Conservation (phyloP, 2,329 filamentous ascomycete genomes). For the Nemania sp. region DNA sequence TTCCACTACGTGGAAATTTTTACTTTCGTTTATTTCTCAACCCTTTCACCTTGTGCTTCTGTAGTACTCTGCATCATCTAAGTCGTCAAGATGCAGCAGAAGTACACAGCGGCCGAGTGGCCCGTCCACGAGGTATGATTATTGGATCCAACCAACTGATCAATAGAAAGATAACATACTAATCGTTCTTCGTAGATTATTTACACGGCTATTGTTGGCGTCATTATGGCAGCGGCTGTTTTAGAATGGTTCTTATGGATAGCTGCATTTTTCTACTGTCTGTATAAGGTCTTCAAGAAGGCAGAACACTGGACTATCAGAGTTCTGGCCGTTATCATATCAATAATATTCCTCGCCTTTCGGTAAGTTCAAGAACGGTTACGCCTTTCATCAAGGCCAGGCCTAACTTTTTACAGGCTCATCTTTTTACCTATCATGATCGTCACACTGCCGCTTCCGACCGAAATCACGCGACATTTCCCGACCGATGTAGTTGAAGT, state of each 20-base stretch:
- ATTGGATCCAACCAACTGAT: background rate
- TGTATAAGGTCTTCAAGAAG: conserved; percentile 85
- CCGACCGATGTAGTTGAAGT: conserved; percentile 68
- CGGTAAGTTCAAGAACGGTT: conserved; percentile 58
- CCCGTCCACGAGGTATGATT: conserved; percentile 54
- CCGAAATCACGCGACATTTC: conserved; percentile 71
- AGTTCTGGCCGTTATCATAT: conserved; percentile 75
- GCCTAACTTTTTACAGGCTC: conserved; percentile 52
- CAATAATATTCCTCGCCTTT: conserved; percentile 71
- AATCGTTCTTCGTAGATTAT: conserved; percentile 64
- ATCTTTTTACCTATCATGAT: conserved; percentile 95
- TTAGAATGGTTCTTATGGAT: conserved; percentile 96
- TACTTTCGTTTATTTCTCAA: conserved; percentile 14
- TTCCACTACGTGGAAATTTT: conserved; percentile 10
- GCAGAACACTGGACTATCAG: conserved; percentile 85
- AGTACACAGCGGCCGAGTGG: conserved; percentile 50
- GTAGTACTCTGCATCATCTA: conserved; percentile 6
- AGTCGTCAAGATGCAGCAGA: conserved; percentile 45
- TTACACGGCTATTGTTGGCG: conserved; percentile 78
- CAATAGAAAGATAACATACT: conserved; percentile 17
- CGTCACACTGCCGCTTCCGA: conserved; percentile 83
- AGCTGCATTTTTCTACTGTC: conserved; percentile 89
- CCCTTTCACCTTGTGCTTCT: conserved; percentile 5
- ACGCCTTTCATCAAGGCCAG: background rate
- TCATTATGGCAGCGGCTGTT: conserved; percentile 80